Evolutionary conservation across 2,329 filamentous ascomycete genomes (phyloP), one percentile per base, ranked within the genome.

Genomic region (Aureobasidium sp.): DNA sequence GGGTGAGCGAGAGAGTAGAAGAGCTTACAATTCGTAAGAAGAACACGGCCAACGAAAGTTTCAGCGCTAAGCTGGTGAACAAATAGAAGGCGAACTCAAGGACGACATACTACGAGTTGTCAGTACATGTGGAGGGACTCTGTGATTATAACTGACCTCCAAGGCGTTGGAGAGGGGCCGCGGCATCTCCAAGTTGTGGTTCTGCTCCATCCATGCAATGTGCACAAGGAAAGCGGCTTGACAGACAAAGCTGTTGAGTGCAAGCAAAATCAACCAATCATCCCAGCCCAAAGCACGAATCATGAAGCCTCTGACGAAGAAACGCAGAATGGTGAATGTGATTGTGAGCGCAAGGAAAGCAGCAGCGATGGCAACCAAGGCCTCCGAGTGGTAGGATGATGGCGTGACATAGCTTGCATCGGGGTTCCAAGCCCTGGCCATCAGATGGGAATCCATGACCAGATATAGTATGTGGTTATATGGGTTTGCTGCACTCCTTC

Each of bases 1-100:
- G 11, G 10, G 10, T 8, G 15, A 11, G 13, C 11, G 2, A 0
- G 13, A n/a, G 3, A 21, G 6, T 17, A n/a, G 23, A 13, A 19
- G 23, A 29, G n/a, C 50, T 54, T 17, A 77, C 69, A 43, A 78
- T 73, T 4, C 77, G 74, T 3, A 74, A 67, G 65, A 78, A 77
- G 68, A 78, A 78, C 21, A 78, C 64, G 9, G 71, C 74, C 8
- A 79, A 63, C 1, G 76, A 77, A n/a, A 78, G 70, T 62, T 79
- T 79, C 60, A 78, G 65, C 10, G 71, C 62, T 59, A 75, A 70
- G 63, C 74, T 73, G 0, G 74, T 70, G 7, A 72, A 54, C 29
- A 76, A 61, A 61, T 79, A 78, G 1, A 73, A 67, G 13, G 66
- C 67, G 57, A 77, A 71, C 42, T 69, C 68, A 1, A 73, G 62